Evolutionary conservation across 1,284 basidiomycete genomes (phyloP), one percentile per base, ranked within the genome.

Genomic region (Cryptococcus sp.): DNA sequence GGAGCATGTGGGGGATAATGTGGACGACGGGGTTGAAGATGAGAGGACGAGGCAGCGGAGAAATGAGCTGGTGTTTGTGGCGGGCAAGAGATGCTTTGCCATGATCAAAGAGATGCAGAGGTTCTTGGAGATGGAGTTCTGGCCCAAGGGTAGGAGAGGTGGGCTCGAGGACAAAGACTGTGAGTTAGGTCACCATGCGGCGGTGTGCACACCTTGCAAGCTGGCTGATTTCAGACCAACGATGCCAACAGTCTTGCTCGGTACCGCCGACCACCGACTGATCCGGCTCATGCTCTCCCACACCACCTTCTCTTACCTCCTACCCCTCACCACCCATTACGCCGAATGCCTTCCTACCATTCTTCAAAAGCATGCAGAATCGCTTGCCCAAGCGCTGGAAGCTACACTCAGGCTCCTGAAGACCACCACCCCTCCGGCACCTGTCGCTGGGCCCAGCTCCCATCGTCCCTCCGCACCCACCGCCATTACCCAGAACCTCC

Each of bases 221-320:
- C 16, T 38, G 24, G 23, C 38, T 38, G 18, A 11, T 16, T 50
- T 16, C 48, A 37, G 23, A 42, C 5, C 36, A 52, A 58, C 56
- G 37, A 50, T 49, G 23, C 1, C 4, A 39, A 15, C 44, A 73
- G 71, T 73, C 38, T 47, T 73, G 16, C 63, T 73, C 1, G 71
- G 71, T 15, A 73, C 71, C 5, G 67, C 67, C 16, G 71, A 73
- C 44, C 51, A 64, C 9, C 61, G 71, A 20, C 56, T 71, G 4
- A 50, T 71, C 6, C 58, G 68, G 0, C 51, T 69, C 2, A 54
- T 73, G 43, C 53, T 69, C 11, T 55, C 63, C 2, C 67, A 69
- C 36, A 55, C 63, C 8, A 61, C 68, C 7, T 59, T 63, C 35
- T 62, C 60, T 0, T 64, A 62, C 38, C 63, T 73, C n/a, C 55